These are phyloP conservation scores for Globisporangium emineosum DNA, from an alignment of 352 stramenopile genomes.

Conservation along the genomic window DNA sequence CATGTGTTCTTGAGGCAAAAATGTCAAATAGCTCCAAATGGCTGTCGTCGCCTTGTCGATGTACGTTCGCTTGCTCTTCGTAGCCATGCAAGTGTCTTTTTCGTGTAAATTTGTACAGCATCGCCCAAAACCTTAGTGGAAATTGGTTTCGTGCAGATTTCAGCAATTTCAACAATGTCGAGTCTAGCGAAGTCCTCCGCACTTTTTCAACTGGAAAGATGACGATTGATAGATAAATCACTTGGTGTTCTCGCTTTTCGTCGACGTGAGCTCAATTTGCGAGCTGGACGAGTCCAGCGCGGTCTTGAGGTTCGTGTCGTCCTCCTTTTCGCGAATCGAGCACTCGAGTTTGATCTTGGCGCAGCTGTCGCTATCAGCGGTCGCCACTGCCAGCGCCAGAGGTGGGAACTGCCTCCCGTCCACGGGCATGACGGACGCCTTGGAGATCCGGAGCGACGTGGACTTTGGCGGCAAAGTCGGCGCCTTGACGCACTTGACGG, in stretches of 20 bases:
- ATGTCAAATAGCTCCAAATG: neutral
- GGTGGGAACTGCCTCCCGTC: slow-evolving; percentile 14
- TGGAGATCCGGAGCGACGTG: slow-evolving; percentile 31
- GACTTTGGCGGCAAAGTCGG: slow-evolving; percentile 5
- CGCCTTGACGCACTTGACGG: slow-evolving; percentile 9
- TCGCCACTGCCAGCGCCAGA: neutral
- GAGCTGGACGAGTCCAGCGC: slow-evolving; percentile 16
- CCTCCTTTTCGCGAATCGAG: slow-evolving; percentile 5
- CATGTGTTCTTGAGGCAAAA: neutral
- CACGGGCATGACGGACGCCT: slow-evolving; percentile 64
- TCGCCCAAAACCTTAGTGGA: neutral
- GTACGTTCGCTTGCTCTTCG: neutral
- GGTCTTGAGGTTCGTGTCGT: slow-evolving; percentile 2
- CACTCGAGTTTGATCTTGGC: slow-evolving; percentile 13
- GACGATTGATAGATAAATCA: neutral
- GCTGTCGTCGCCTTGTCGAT: no score
- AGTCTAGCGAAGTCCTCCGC: no score
- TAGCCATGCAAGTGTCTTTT: neutral
- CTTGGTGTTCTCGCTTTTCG: slow-evolving; percentile 9
- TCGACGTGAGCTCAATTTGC: slow-evolving; percentile 26
- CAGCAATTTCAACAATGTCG: neutral
- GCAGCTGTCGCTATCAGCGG: neutral
- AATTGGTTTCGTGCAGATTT: neutral
- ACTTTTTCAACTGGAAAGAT: no score
- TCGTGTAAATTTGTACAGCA: neutral